These are phyloP conservation scores for Stachybotrys echinatus DNA, from an alignment of 2,329 filamentous ascomycete genomes.

Conservation along the genomic window DNA sequence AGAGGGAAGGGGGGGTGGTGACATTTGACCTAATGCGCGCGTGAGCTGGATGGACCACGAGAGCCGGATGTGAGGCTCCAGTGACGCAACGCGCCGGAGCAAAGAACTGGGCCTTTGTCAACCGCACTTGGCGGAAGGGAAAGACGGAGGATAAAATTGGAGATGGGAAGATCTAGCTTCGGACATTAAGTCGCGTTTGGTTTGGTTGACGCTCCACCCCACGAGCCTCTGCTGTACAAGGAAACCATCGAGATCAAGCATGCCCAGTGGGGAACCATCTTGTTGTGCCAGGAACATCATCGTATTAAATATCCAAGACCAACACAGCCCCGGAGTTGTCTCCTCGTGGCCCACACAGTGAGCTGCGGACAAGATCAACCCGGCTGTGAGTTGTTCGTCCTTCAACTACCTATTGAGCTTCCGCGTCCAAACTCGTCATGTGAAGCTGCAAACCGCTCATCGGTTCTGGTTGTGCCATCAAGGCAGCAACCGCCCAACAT, in stretches of 20 bases:
- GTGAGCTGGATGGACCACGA: no score
- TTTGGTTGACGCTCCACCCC: background rate
- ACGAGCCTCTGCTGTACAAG: no score
- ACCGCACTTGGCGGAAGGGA: background rate
- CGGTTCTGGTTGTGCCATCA: background rate
- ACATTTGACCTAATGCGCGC: no score
- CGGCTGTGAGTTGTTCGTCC: background rate
- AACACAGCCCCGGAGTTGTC: background rate
- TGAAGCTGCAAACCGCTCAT: no score
- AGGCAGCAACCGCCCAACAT: background rate
- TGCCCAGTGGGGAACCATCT: background rate
- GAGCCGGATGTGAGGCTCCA: background rate
- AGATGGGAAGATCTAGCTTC: background rate
- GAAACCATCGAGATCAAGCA: background rate
- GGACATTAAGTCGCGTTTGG: background rate
- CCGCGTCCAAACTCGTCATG: no score
- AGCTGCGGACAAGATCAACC: background rate
- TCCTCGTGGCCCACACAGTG: no score
- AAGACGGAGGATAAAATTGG: background rate
- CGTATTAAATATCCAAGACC: background rate
- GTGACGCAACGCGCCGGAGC: background rate
- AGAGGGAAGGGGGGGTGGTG: no score
- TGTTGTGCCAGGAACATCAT: background rate
- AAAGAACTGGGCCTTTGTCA: background rate
- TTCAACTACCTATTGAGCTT: background rate